Percentiles rank a stretch among this genome's conserved stretches.
Evolutionary conservation across 176 grass and related monocot species (phyloP).

Genomic region (Phragmites australis): DNA sequence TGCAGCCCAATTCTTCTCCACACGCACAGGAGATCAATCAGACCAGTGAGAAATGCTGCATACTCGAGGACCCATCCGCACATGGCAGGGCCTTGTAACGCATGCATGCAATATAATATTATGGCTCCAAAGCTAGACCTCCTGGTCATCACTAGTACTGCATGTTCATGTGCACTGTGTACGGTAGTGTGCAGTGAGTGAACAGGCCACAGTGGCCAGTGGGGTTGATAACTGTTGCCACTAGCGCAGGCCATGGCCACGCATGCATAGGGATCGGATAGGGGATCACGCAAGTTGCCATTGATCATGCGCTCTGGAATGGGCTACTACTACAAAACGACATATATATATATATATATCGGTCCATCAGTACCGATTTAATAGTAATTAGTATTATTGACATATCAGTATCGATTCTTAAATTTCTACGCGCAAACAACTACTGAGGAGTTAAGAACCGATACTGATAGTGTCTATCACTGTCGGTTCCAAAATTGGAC

Average conservation of each 20-base stretch:
- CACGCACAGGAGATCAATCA: no score
- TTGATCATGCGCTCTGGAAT: background rate
- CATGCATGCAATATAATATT: background rate
- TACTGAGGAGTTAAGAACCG: no score
- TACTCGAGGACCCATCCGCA: background rate
- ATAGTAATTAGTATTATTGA: no score
- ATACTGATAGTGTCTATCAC: no score
- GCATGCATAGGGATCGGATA: background rate
- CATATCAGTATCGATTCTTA: no score
- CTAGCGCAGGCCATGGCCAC: background rate
- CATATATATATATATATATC: no score
- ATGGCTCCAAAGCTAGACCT: background rate
- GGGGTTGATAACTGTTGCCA: background rate
- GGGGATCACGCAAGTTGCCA: no score
- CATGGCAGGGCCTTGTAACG: background rate
- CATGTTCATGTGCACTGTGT: background rate
- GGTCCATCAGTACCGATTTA: no score
- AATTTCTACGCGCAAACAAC: no score
- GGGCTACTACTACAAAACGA: no score
- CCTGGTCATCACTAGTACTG: background rate
- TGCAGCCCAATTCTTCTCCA: background rate
- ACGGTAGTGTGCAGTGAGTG: background rate
- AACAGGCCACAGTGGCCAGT: background rate
- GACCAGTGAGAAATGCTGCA: background rate
- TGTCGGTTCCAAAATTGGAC: no score